Base-by-base conservation (phyloP, 73 alveolate genomes). In the Paramecium bursaria region DNA sequence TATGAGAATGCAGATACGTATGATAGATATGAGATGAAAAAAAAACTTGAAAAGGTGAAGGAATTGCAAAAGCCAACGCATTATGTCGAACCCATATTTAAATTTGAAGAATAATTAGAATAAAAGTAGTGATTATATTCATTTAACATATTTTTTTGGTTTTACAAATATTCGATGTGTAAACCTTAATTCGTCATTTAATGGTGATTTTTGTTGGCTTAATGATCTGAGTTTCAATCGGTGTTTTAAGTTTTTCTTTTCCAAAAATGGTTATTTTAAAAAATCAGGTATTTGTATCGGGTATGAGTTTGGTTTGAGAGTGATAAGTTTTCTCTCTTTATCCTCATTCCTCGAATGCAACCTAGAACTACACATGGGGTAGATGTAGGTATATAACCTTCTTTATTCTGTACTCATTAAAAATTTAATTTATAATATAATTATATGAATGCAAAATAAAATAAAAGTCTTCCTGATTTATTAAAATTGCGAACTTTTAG, bases 41-140 rank as follows among this genome's bases (percentile, higher is more conserved):
- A 35, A 27, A 67, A 57, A 42, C 22, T 21, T 39, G 44, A 2
- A 35, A 67, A 25, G 82, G 44, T 39, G 11, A n/a, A 67, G 35
- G 82, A 67, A 44, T 67, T 67, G 33, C 22, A 67, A 42, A 67
- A 47, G 35, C 33, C 82, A 15, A 42, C 26, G 35, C 17, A 39
- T 25, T 17, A 67, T 19, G 11, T 39, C 19, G 82, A 67, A 5
- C 82, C 82, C 1, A 67, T 57, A 7, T 67, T 67, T 26, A 67
- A 67, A 67, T 67, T 67, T 42, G 82, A 67, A 39, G 82, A 67
- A 26, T 42, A 67, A 0, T 42, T 39, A 25, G 82, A 67, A 67
- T 19, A 39, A 9, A 35, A 42, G 44, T 5, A 47, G 44, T 67
- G 4, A 25, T 10, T 31, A 30, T 33, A 19, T 67, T 19, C 26